Evolutionary conservation across 2,329 filamentous ascomycete genomes (phyloP).

Genomic region (Ambrosiella cleistominuta): DNA sequence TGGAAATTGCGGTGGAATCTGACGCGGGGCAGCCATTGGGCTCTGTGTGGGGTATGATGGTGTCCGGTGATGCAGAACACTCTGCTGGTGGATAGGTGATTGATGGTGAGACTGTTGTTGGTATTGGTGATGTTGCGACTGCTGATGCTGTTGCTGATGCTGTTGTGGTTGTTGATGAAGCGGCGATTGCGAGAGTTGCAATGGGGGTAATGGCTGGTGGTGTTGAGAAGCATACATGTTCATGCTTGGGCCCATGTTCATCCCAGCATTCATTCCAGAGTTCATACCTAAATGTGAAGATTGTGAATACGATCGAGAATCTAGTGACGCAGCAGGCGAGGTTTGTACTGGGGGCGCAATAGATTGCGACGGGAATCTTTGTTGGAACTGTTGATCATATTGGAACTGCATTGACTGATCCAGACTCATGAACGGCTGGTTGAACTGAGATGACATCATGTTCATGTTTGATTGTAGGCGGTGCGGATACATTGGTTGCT

Average conservation of each 20-base stretch:
- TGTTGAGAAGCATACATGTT: not conserved
- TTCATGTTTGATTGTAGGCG: slow-evolving; percentile 15
- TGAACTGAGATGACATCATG: slow-evolving; percentile 15
- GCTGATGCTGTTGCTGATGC: slow-evolving; percentile 12
- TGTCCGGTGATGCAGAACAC: slow-evolving; percentile 13
- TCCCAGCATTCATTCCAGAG: slow-evolving; percentile 17
- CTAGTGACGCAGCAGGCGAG: not conserved
- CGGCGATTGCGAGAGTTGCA: slow-evolving; percentile 17
- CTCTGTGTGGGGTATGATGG: slow-evolving; percentile 8
- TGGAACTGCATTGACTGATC: slow-evolving; percentile 7
- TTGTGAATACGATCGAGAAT: slow-evolving; percentile 20
- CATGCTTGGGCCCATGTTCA: slow-evolving; percentile 14
- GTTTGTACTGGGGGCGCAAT: not conserved
- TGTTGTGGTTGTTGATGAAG: slow-evolving; percentile 17
- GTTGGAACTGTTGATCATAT: slow-evolving; percentile 5
- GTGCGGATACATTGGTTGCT: slow-evolving; percentile 12
- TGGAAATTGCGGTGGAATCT: slow-evolving; percentile 14
- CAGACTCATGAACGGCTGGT: slow-evolving; percentile 4
- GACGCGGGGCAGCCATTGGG: slow-evolving; percentile 1
- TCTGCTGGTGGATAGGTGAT: slow-evolving; percentile 17
- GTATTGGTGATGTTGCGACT: slow-evolving; percentile 5
- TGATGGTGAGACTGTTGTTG: slow-evolving; percentile 15
- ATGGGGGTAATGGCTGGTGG: slow-evolving; percentile 3
- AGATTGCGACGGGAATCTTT: slow-evolving; percentile 4
- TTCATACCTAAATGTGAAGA: slow-evolving; percentile 17